Evolutionary conservation across 2,329 filamentous ascomycete genomes (phyloP), one percentile per base, ranked within the genome.

Genomic region (Calonectria multiphialidica): DNA sequence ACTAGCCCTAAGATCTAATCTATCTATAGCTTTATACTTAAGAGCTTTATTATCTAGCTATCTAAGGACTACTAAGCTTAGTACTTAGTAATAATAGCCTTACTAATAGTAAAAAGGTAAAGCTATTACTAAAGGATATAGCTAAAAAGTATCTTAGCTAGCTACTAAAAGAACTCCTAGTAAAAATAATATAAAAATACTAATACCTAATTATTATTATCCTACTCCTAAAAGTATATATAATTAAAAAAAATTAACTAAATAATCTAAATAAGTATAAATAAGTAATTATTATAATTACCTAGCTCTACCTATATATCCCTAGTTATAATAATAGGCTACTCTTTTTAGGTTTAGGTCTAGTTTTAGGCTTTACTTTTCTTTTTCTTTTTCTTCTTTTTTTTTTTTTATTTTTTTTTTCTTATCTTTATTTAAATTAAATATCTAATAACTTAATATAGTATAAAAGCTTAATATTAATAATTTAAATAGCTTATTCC

Each of bases 231-330:
- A 45, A 64, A 69, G 57, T 63, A 69, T 13, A 63, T 63, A 63
- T 64, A 63, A 10, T 69, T 69, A 69, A 69, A 69, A 25, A 69
- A n/a, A 21, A 69, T 35, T 44, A 69, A 21, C 16, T 69, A 64
- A 23, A 18, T 13, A 57, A 25, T 63, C 25, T 69, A 69, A 18
- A 55, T 63, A 50, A 69, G 21, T 16, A n/a, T 45, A 30, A 45
- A 69, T 49, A 69, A 16, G 18, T 64, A 55, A 57, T 45, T 69
- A 55, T 63, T 69, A 69, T 50, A 69, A 35, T 69, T 69, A 7
- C 16, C 23, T 69, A 64, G 45, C 25, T 69, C 53, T 37, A 55
- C 21, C 23, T 69, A 69, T 49, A 66, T 62, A 69, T 13, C 6
- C 49, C 30, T 57, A 15, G 18, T 68, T 44, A 13, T 47, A 55